Evolutionary conservation across 805 yeast genomes (phyloP), one percentile per base, ranked within the genome.

Genomic region (Lachancea sp.): DNA sequence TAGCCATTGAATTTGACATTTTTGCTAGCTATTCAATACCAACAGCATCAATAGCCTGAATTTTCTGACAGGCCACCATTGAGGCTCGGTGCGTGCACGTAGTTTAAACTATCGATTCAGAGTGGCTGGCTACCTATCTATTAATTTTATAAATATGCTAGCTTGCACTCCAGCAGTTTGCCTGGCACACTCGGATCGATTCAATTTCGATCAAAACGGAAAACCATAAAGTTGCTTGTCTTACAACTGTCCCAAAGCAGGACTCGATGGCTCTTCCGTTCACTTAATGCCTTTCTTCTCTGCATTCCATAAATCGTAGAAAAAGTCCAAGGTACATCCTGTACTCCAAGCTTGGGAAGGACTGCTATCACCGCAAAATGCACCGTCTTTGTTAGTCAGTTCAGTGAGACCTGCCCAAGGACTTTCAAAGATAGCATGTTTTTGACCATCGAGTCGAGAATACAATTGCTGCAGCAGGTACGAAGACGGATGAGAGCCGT

Each of bases 261-360:
- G 15, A 29, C 31, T 11, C 15, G 31, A 7, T 29, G 4, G 5
- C 5, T 13, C 15, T 29, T 13, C 15, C 5, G 8, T 8, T 29
- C 13, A 13, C 15, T 29, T 29, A 13, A 29, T 29, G 13, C 27
- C 43, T 40, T 36, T 36, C 19, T 49, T 50, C 30, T 51, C 52
- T 8, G 54, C 40, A 17, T 38, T 45, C 77, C 78, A 78, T 20
- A 78, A 62, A 57, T 88, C 96, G 51, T 74, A 73, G 62, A 78
- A 85, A 44, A 91, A 67, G 62, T 91, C 98, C 27, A 91, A 63
- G 47, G 93, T 65, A 56, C 96, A 86, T 2, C 93, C 82, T 0
- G 91, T 69, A 60, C 96, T 86, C 99, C 99, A 91, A 0, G 98
- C 97, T 63, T 91, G 99, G 0, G 97, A 82, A 2, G 97, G 96